A percentile compares a stretch with the other conserved stretches of the same genome.
phyloP scores from a whole-genome alignment of 1,139 yeast species.

The Protomyces arabidopsidicola region DNA sequence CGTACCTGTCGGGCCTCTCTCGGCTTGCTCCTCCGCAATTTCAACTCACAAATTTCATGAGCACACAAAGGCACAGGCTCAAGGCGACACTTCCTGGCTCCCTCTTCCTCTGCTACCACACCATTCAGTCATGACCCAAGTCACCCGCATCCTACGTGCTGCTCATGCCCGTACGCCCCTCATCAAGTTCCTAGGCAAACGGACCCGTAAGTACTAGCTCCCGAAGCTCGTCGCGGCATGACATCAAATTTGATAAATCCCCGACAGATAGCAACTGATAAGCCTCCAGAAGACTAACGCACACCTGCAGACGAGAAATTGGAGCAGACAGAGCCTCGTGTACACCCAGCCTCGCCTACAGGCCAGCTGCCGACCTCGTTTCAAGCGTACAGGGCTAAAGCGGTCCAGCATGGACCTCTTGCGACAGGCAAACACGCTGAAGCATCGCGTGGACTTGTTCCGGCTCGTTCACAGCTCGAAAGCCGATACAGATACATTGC shows the following conservation, averaged over 20 bases:
- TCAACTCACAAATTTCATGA: no score
- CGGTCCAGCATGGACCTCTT: background rate
- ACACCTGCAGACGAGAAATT: background rate
- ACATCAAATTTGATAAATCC: background rate
- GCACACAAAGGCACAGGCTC: no score
- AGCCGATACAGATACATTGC: background rate
- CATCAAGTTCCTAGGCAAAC: constrained; percentile 1
- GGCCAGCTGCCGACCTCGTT: background rate
- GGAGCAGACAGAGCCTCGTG: background rate
- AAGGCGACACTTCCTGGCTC: no score
- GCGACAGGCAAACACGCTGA: background rate
- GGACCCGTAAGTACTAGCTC: background rate
- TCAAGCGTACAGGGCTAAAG: background rate
- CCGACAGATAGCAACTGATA: background rate
- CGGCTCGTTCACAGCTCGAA: background rate
- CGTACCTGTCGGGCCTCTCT: no score
- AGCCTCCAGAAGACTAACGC: background rate
- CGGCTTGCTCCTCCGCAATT: no score
- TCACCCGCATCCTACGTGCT: background rate
- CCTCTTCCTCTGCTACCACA: no score
- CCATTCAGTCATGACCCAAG: background rate
- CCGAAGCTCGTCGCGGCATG: background rate
- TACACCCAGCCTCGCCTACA: background rate
- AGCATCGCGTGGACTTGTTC: background rate
- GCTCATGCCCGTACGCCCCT: background rate